Conservation (phyloP, 2,329 filamentous ascomycete genomes). For the Tolypocladium tundrense region DNA sequence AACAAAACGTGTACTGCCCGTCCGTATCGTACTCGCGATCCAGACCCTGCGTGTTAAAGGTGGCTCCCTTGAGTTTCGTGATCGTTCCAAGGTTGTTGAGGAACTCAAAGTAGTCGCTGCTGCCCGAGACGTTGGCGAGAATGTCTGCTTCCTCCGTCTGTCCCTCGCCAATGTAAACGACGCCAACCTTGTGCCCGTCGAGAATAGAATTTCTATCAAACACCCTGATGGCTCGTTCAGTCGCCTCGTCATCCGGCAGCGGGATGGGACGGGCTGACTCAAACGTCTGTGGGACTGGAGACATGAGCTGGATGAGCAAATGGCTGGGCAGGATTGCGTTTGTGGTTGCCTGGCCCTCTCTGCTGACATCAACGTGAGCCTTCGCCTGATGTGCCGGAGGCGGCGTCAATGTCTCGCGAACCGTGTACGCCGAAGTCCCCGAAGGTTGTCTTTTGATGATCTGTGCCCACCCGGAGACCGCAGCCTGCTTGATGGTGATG, state of each 20-base stretch:
- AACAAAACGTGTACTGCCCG: constrained; percentile 82
- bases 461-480: constrained; percentile 55
- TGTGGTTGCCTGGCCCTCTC: constrained; percentile 41
- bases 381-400: constrained; percentile 46
- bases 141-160: constrained; percentile 79
- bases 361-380: constrained; percentile 34
- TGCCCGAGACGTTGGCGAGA: constrained; percentile 76
- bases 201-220: constrained; percentile 87
- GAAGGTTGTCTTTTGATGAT: constrained; percentile 63
- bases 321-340: constrained; percentile 63
- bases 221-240: constrained; percentile 61
- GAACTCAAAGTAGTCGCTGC: constrained; percentile 79
- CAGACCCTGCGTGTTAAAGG: constrained; percentile 87
- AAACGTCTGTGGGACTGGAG: constrained; percentile 47
- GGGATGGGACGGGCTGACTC: constrained; percentile 61
- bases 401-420: constrained; percentile 49
- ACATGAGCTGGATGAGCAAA: constrained; percentile 58
- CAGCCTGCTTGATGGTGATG: constrained; percentile 63
- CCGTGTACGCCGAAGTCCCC: constrained; percentile 49
- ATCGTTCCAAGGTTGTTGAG: constrained; percentile 72
- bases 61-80: constrained; percentile 69
- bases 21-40: constrained; percentile 70
- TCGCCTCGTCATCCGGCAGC: constrained; percentile 59
- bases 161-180: constrained; percentile 84
- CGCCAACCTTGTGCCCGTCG: constrained; percentile 89